Evolutionary conservation across 2,329 filamentous ascomycete genomes (phyloP), one percentile per base, ranked within the genome.

Genomic region (Colletotrichum spinosum): DNA sequence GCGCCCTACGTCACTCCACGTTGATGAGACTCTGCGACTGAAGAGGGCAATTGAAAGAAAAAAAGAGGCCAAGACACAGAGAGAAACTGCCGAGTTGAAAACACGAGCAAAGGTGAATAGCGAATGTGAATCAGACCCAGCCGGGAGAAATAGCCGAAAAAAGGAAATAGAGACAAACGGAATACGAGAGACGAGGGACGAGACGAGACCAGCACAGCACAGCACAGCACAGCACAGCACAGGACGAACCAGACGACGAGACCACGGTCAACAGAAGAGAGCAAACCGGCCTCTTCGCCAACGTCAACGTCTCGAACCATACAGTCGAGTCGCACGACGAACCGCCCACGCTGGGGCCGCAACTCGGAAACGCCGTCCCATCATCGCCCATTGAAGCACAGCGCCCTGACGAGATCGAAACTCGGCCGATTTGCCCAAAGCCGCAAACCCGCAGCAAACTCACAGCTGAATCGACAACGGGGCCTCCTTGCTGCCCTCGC

Each of bases 301-400:
- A 34, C 52, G 44, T 13, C 52, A 55, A 42, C 33, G 37, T 5
- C 4, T 15, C 38, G 35, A 45, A 10, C 9, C 33, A 17, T 25
- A 25, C 25, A 25, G 25, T 25, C 25, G 25, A 34, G 38, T 33
- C n/a, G 13, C 15, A 34, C 34, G 38, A 35, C 39, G 42, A 55
- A 50, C 56, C 60, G 17, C 42, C 35, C 11, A 42, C 62, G 62
- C 62, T 51, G 52, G 62, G 62, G 25, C 46, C 62, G 52, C 58
- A 34, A 33, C 45, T 62, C 58, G 52, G 58, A 65, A 65, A 65
- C 62, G 62, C 62, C 62, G 35, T 62, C 52, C 45, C 51, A 65
- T 41, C 15, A 49, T 49, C 54, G n/a, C 33, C 55, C 25, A 4
- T 48, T 8, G 33, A 8, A 44, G 38, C 38, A 41, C 9, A 13